Percentiles rank a stretch among this genome's conserved stretches.
These are phyloP conservation scores for Amphicarpaea edgeworthii DNA, from an alignment of 306 rosid species.

Conservation along the genomic window DNA sequence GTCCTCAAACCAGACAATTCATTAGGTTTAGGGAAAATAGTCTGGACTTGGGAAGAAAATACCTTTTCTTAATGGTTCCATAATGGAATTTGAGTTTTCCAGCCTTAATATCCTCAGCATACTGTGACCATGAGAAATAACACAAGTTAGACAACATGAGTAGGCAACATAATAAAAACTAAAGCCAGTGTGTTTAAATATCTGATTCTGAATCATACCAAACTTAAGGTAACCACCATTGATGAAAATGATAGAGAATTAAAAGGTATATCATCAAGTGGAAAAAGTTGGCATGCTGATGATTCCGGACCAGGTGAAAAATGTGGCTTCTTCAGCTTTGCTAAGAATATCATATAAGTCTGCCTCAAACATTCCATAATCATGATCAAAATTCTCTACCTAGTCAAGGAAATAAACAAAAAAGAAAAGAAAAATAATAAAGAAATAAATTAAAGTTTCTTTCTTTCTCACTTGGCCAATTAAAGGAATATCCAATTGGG, in stretches of 20 bases:
- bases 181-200: slow-evolving; percentile 8
- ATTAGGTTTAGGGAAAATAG: slow-evolving; percentile 23
- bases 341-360: slow-evolving; percentile 90
- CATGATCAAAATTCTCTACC: slow-evolving; percentile 44
- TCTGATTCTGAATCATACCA: slow-evolving; percentile 62
- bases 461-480: slow-evolving; percentile 84
- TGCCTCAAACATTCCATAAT: slow-evolving; percentile 55
- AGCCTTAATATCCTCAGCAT: slow-evolving; percentile 77
- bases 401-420: slow-evolving; percentile 32
- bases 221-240: slow-evolving; percentile 87
- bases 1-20: slow-evolving; percentile 23
- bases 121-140: slow-evolving; percentile 65
- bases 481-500: slow-evolving; percentile 93
- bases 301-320: slow-evolving; percentile 99
- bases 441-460: slow-evolving; percentile 30
- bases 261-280: slow-evolving; percentile 84
- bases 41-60: slow-evolving; percentile 15
- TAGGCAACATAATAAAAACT: slow-evolving; percentile 16
- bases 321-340: slow-evolving; percentile 81
- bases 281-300: slow-evolving; percentile 80
- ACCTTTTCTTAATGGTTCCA: slow-evolving; percentile 92
- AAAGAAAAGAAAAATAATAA: neutral
- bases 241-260: slow-evolving; percentile 91
- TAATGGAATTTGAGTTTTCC: slow-evolving; percentile 83
- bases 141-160: slow-evolving; percentile 32